These are phyloP conservation scores for Lotmaria passim DNA, from an alignment of 208 protist genomes.

Conservation along the genomic window DNA sequence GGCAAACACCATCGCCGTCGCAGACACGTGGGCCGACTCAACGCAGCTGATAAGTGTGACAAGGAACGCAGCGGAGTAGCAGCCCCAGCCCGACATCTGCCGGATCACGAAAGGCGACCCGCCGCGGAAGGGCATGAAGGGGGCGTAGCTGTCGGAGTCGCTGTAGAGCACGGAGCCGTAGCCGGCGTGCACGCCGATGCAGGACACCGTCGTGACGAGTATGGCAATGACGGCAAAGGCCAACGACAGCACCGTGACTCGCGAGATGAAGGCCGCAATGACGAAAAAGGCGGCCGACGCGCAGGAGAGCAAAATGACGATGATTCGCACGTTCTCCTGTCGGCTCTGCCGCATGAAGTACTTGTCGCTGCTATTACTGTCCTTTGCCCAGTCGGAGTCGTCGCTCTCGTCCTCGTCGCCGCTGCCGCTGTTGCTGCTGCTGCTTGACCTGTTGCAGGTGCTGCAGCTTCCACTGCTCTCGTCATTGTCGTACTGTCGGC, in stretches of 20 bases:
- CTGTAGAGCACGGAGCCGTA: slow-evolving; percentile 70
- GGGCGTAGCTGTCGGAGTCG: slow-evolving; percentile 40
- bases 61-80: slow-evolving; percentile 55
- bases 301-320: slow-evolving; percentile 70
- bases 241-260: slow-evolving; percentile 46
- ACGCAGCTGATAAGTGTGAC: slow-evolving; percentile 65
- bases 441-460: background rate
- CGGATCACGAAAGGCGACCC: slow-evolving; percentile 61
- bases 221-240: slow-evolving; percentile 59
- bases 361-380: slow-evolving; percentile 10
- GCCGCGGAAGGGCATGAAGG: slow-evolving; percentile 84
- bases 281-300: slow-evolving; percentile 66
- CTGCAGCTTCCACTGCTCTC: background rate
- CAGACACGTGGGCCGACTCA: slow-evolving; percentile 43
- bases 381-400: slow-evolving; percentile 5
- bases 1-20: slow-evolving; percentile 46
- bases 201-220: slow-evolving; percentile 63
- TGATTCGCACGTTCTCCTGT: slow-evolving; percentile 46
- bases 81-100: slow-evolving; percentile 69
- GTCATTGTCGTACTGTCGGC: background rate
- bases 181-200: slow-evolving; percentile 62
- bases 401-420: slow-evolving; percentile 14
- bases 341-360: slow-evolving; percentile 15
- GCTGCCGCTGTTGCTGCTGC: slow-evolving; percentile 1
- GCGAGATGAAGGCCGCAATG: slow-evolving; percentile 57